Conservation (phyloP, 495 filamentous ascomycete genomes). For the Thermochaetoides thermophila region DNA sequence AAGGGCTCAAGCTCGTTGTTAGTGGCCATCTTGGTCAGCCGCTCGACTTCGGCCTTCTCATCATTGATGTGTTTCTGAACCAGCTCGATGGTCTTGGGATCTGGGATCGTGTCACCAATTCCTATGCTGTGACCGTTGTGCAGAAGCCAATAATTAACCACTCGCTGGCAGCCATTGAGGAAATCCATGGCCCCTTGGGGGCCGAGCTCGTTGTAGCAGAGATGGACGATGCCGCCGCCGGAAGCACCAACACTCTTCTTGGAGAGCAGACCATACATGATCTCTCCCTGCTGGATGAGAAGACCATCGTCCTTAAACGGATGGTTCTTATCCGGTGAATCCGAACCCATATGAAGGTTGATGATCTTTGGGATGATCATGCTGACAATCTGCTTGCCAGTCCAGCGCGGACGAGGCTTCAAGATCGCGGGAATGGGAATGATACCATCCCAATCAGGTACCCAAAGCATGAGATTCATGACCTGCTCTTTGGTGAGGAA, state of each 20-base stretch:
- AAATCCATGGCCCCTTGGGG: constrained; percentile 72
- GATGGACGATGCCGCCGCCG: constrained; percentile 79
- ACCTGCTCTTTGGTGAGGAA: constrained; percentile 82
- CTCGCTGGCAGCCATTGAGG: constrained; percentile 86
- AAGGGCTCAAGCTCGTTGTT: constrained; percentile 73
- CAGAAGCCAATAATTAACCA: constrained; percentile 94
- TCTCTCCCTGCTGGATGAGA: constrained; percentile 69
- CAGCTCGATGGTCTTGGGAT: constrained; percentile 60
- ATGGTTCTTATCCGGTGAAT: constrained; percentile 29
- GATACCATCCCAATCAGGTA: constrained; percentile 91
- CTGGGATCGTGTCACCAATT: constrained; percentile 96
- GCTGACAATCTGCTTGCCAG: constrained; percentile 96
- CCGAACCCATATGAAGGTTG: constrained; percentile 54
- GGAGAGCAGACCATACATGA: constrained; percentile 76
- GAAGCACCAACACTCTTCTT: constrained; percentile 91
- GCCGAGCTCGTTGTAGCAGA: constrained; percentile 91
- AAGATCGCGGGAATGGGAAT: constrained; percentile 83
- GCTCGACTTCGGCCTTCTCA: constrained; percentile 65
- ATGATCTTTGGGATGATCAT: constrained; percentile 78
- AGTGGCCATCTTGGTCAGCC: constrained; percentile 60
- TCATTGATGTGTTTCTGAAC: constrained; percentile 64
- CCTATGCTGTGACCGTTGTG: constrained; percentile 97
- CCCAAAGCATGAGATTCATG: constrained; percentile 93
- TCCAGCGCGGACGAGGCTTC: constrained; percentile 87
- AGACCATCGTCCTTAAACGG: constrained; percentile 69